These are phyloP conservation scores for Saturnispora quitensis DNA, from an alignment of 805 yeast species.

Conservation along the genomic window DNA sequence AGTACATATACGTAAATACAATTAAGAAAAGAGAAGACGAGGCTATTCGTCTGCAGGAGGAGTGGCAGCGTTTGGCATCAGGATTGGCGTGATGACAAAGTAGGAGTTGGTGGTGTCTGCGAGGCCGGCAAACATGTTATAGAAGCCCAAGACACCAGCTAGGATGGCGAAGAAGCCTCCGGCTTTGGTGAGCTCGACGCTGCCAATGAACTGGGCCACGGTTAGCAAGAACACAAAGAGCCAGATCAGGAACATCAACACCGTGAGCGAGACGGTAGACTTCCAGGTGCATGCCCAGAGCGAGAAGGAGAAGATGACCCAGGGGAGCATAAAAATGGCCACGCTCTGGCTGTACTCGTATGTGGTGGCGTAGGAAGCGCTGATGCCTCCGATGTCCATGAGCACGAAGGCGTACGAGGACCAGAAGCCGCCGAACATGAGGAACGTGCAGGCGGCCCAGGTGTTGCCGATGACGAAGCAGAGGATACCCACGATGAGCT, in stretches of 20 bases:
- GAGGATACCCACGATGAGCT: constrained; percentile 43
- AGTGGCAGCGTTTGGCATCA: constrained; percentile 34
- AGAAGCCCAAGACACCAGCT: constrained; percentile 37
- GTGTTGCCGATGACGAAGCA: constrained; percentile 43
- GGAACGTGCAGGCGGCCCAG: constrained; percentile 46
- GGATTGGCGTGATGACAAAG: constrained; percentile 39
- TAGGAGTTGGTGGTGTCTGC: constrained; percentile 50
- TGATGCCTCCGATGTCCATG: constrained; percentile 36
- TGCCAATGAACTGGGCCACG: constrained; percentile 34
- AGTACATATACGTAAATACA: not conserved
- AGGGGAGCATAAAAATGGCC: constrained; percentile 41
- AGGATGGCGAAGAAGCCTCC: constrained; percentile 42
- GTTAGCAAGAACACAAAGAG: constrained; percentile 38
- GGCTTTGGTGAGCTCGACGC: constrained; percentile 28
- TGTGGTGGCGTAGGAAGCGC: constrained; percentile 29
- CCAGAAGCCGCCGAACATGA: constrained; percentile 50
- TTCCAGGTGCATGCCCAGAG: constrained; percentile 40
- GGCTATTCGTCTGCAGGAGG: constrained; percentile 11
- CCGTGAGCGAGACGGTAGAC: constrained; percentile 35
- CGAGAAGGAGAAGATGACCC: constrained; percentile 42
- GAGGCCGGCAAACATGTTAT: constrained; percentile 39
- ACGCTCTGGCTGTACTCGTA: constrained; percentile 35
- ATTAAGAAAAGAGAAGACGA: not conserved
- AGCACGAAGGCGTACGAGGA: constrained; percentile 38
- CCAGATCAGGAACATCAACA: constrained; percentile 35